A percentile compares a stretch with the other conserved stretches of the same genome.
These are phyloP conservation scores for Polytrichum commune DNA, from an alignment of 225 moss, liverwort and hornwort species.

Conservation along the genomic window DNA sequence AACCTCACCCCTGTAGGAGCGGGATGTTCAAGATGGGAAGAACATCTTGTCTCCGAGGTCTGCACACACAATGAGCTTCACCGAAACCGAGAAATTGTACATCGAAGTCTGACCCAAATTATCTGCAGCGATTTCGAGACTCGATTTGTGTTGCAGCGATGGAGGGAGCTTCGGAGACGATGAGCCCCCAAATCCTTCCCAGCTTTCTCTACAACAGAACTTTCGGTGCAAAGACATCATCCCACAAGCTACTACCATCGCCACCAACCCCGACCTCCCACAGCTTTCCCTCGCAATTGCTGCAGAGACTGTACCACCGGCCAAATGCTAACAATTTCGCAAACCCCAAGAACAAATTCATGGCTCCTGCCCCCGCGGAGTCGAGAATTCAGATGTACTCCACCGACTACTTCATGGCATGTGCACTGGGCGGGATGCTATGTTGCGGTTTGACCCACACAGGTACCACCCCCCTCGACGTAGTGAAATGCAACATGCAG, in stretches of 20 bases:
- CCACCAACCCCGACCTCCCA: not conserved
- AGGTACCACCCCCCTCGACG: conserved; percentile 69
- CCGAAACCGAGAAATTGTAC: too few species aligned
- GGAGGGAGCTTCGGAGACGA: conserved; percentile 19
- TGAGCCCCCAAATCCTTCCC: conserved; percentile 24
- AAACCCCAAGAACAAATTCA: conserved; percentile 14
- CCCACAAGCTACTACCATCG: not conserved
- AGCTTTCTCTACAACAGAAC: conserved; percentile 31
- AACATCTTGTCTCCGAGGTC: too few species aligned
- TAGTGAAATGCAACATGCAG: conserved; percentile 98
- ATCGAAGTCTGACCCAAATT: too few species aligned
- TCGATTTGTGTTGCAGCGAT: too few species aligned
- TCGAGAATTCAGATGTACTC: conserved; percentile 59
- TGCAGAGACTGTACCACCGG: conserved; percentile 17
- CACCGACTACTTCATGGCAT: conserved; percentile 62
- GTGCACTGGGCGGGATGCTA: conserved; percentile 65
- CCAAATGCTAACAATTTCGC: not conserved
- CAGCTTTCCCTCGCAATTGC: conserved; percentile 9
- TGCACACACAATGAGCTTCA: too few species aligned
- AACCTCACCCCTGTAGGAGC: too few species aligned
- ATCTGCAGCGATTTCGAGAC: too few species aligned
- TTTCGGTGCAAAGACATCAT: not conserved
- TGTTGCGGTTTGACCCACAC: conserved; percentile 86
- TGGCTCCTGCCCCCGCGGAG: conserved; percentile 40
- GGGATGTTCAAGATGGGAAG: too few species aligned